Percentiles rank a stretch among this genome's conserved stretches.
phyloP scores from a whole-genome alignment of 163 green algal genomes.

The Chlamydomonas reinhardtii region DNA sequence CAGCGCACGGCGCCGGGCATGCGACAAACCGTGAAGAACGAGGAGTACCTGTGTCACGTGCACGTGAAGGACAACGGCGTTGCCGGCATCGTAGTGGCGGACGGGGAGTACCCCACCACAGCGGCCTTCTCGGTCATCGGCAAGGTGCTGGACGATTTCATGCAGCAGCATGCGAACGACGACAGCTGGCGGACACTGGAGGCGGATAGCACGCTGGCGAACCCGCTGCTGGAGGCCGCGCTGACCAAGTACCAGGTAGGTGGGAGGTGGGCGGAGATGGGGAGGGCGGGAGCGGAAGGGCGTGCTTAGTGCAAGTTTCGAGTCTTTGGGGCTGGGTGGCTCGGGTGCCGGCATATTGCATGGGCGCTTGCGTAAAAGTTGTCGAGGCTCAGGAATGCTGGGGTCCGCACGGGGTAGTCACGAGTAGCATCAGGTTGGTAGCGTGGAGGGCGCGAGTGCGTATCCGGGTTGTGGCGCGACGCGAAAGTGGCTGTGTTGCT shows the following conservation, averaged over 20 bases:
- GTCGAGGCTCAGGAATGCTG: too few relatives aligned
- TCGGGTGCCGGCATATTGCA: too few relatives aligned
- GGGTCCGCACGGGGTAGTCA: too few relatives aligned
- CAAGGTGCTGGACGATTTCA: constrained; percentile 90
- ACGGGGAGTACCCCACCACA: constrained; percentile 92
- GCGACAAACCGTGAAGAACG: constrained; percentile 92
- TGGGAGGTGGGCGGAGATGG: too few relatives aligned
- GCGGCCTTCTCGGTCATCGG: constrained; percentile 96
- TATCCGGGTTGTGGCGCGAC: too few relatives aligned
- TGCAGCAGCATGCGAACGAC: constrained; percentile 65
- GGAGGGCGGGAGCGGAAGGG: too few relatives aligned
- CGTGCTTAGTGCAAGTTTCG: too few relatives aligned
- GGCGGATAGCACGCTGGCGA: constrained; percentile 74
- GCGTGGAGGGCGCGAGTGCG: too few relatives aligned
- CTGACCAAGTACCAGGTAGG: constrained; percentile 91
- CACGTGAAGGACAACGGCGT: constrained; percentile 90
- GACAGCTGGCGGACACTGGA: constrained; percentile 59
- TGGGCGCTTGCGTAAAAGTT: too few relatives aligned
- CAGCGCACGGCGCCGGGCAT: constrained; percentile 88
- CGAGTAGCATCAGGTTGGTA: too few relatives aligned
- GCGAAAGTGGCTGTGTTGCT: too few relatives aligned
- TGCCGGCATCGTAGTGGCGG: constrained; percentile 91
- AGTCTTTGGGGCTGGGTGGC: too few relatives aligned
- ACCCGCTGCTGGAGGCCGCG: constrained; percentile 81
- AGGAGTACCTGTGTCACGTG: constrained; percentile 96